phyloP scores from a whole-genome alignment of 1,139 yeast species.

The Geotrichum aggregatum region DNA sequence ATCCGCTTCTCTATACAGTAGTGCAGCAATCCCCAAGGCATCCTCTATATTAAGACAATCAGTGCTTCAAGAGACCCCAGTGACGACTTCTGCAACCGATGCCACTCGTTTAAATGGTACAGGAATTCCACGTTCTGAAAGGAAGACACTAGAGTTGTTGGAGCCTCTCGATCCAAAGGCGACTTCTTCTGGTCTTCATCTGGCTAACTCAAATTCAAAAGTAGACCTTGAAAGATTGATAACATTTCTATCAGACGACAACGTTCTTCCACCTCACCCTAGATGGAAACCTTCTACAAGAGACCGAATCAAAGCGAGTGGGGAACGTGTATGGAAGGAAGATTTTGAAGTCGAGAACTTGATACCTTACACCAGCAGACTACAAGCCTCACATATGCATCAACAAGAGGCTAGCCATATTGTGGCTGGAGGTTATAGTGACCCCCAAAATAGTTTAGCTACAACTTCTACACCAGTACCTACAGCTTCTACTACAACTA shows the following conservation, averaged over 20 bases:
- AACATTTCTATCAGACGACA: conserved; percentile 23
- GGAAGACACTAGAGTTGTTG: background rate
- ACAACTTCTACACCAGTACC: too few relatives aligned
- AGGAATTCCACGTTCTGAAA: too few relatives aligned
- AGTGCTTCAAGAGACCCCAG: too few relatives aligned
- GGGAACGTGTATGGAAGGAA: conserved; percentile 16
- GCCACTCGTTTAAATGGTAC: too few relatives aligned
- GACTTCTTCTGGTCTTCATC: conserved; percentile 9
- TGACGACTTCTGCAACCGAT: background rate
- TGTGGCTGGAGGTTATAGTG: background rate
- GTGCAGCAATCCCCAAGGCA: too few relatives aligned
- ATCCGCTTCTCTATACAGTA: too few relatives aligned
- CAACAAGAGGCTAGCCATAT: background rate
- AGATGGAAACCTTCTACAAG: conserved; percentile 10
- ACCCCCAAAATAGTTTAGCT: background rate
- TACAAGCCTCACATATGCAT: background rate
- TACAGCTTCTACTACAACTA: too few relatives aligned
- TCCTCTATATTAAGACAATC: too few relatives aligned
- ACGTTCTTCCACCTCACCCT: conserved; percentile 5
- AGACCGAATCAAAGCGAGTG: conserved; percentile 14
- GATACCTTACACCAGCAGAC: conserved; percentile 20
- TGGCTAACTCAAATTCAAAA: background rate
- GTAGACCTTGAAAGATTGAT: conserved; percentile 25
- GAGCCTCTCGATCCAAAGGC: conserved; percentile 18
- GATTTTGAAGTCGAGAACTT: conserved; percentile 25